Evolutionary conservation across 2,329 filamentous ascomycete genomes (phyloP).

Genomic region (Setomelanomma holmii): DNA sequence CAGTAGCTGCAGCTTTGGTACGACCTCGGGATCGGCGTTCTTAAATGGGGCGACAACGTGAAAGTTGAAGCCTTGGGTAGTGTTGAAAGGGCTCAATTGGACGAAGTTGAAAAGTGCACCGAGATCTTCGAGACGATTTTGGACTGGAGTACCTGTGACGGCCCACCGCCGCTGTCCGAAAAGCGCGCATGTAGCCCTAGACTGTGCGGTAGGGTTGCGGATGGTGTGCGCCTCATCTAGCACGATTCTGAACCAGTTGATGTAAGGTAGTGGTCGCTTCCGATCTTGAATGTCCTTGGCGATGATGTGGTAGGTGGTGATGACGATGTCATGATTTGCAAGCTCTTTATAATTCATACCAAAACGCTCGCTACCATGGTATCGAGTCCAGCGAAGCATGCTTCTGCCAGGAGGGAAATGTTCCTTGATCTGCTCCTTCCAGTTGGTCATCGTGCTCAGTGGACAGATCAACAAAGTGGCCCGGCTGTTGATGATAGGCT

Average conservation of each 20-base stretch:
- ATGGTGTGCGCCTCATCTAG: constrained; percentile 96
- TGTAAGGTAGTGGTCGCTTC: constrained; percentile 73
- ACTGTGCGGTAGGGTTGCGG: constrained; percentile 83
- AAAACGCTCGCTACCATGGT: constrained; percentile 82
- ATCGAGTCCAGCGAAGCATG: constrained; percentile 75
- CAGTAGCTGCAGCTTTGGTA: constrained; percentile 84
- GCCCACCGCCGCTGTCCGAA: constrained; percentile 88
- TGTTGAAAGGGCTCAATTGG: constrained; percentile 83
- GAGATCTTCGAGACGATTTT: constrained; percentile 87
- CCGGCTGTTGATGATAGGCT: constrained; percentile 68
- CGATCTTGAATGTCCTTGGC: constrained; percentile 72
- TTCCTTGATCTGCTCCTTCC: constrained; percentile 88
- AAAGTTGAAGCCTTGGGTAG: constrained; percentile 75
- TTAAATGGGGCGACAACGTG: constrained; percentile 89
- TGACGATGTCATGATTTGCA: constrained; percentile 78
- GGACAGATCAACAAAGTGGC: constrained; percentile 88
- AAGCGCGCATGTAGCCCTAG: constrained; percentile 82
- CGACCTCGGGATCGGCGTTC: constrained; percentile 79
- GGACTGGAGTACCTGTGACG: constrained; percentile 94
- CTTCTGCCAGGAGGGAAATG: constrained; percentile 70
- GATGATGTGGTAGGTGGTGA: constrained; percentile 92
- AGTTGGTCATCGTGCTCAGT: constrained; percentile 89
- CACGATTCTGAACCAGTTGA: constrained; percentile 93
- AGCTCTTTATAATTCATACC: constrained; percentile 67
- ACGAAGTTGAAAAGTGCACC: constrained; percentile 87